phyloP scores from a whole-genome alignment of 2,329 filamentous ascomycete genomes.

The Diaporthe sp. region DNA sequence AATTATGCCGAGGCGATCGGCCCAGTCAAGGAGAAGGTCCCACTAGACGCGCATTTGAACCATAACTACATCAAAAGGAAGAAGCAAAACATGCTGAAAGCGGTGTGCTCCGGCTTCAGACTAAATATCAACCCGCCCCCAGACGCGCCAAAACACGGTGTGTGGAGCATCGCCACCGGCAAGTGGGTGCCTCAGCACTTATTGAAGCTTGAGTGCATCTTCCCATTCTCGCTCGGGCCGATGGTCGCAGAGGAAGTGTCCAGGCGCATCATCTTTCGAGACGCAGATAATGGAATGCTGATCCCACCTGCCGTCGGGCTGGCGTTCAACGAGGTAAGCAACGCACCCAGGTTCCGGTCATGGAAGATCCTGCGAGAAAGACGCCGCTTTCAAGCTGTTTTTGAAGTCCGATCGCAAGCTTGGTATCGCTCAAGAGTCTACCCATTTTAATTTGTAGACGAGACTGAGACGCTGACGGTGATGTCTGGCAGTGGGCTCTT shows the following conservation, averaged over 20 bases:
- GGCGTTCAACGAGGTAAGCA: background rate
- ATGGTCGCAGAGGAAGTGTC: background rate
- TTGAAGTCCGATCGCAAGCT: background rate
- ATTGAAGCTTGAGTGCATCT: background rate
- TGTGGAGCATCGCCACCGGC: slow-evolving; percentile 25
- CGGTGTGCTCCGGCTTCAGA: background rate
- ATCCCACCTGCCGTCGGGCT: background rate
- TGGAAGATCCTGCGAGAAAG: no score
- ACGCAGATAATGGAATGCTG: background rate
- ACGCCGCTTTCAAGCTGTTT: background rate
- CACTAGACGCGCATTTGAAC: background rate
- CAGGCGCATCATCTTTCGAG: background rate
- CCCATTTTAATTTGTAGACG: no score
- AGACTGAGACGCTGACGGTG: background rate
- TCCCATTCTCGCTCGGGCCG: background rate
- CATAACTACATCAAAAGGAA: background rate
- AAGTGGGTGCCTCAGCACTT: background rate
- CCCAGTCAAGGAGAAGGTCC: slow-evolving; percentile 2
- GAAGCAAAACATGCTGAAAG: background rate
- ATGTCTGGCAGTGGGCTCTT: background rate
- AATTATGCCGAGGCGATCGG: background rate
- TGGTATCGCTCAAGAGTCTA: no score
- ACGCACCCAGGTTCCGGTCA: no score
- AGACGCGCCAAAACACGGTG: accelerated
- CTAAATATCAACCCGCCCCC: background rate